Percentiles rank a stretch among this genome's conserved stretches.
phyloP scores from a whole-genome alignment of 176 grass and related monocot species.

The Hyparrhenia diplandra region DNA sequence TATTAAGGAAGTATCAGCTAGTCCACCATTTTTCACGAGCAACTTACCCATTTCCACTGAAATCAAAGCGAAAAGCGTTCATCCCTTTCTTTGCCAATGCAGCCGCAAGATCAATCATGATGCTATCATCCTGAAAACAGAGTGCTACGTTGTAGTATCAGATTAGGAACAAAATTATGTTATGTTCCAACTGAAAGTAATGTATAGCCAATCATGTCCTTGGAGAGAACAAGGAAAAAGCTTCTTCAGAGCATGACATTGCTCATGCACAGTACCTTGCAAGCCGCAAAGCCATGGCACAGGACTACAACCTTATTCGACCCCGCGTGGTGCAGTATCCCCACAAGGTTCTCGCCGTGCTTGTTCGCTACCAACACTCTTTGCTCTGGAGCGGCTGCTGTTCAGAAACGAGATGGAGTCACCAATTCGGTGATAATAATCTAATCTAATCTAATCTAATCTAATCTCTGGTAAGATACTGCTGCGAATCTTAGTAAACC shows the following conservation, averaged over 20 bases:
- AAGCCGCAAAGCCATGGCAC: slow-evolving; percentile 69
- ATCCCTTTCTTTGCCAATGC: slow-evolving; percentile 62
- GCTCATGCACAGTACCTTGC: too few species aligned
- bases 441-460: too few species aligned
- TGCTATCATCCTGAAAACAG: slow-evolving; percentile 50
- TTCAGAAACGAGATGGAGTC: too few species aligned
- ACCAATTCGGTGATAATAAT: too few species aligned
- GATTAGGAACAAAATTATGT: background rate
- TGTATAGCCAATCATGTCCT: background rate
- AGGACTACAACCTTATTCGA: slow-evolving; percentile 67
- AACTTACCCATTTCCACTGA: slow-evolving; percentile 85
- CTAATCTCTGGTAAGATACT: too few species aligned
- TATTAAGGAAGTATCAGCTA: background rate
- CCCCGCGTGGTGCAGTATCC: slow-evolving; percentile 54
- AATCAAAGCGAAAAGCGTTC: slow-evolving; percentile 72
- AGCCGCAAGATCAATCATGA: slow-evolving; percentile 58
- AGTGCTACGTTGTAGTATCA: background rate
- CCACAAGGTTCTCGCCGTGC: slow-evolving; percentile 77
- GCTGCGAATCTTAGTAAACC: too few species aligned
- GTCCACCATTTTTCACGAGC: background rate
- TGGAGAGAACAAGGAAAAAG: background rate
- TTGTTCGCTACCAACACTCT: slow-evolving; percentile 57
- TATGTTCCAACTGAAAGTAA: background rate
- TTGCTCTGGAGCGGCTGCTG: slow-evolving; percentile 29
- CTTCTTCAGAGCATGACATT: too few species aligned